These are phyloP conservation scores for Amphibolis antarctica DNA, from an alignment of 106 monocot species.

Conservation along the genomic window DNA sequence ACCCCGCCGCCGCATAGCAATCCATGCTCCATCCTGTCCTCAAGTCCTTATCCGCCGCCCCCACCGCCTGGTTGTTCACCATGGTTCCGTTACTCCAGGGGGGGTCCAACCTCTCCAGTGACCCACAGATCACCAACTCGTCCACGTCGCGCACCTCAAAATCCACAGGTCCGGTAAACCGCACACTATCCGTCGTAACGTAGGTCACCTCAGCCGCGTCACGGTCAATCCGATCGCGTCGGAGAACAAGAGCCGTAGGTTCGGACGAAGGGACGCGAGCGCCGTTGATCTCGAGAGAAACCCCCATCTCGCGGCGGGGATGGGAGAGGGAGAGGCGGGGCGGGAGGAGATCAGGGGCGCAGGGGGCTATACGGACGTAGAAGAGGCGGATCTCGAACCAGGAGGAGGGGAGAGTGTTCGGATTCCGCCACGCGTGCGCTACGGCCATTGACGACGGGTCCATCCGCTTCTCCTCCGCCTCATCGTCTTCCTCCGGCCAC, in stretches of 20 bases:
- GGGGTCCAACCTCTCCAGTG: slow-evolving; percentile 50
- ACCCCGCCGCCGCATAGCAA: slow-evolving; percentile 42
- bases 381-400: slow-evolving; percentile 74
- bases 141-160: slow-evolving; percentile 6
- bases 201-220: slow-evolving; percentile 10
- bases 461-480: slow-evolving; percentile 8
- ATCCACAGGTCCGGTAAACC: slow-evolving; percentile 2
- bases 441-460: slow-evolving; percentile 6
- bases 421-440: not conserved
- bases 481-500: not conserved
- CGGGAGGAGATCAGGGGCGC: slow-evolving; percentile 30
- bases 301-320: slow-evolving; percentile 54
- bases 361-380: slow-evolving; percentile 50
- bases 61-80: not conserved
- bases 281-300: slow-evolving; percentile 60
- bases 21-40: slow-evolving; percentile 64
- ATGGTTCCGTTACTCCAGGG: slow-evolving; percentile 37
- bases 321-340: slow-evolving; percentile 36
- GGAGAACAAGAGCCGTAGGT: slow-evolving; percentile 4
- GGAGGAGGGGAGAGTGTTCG: slow-evolving; percentile 20
- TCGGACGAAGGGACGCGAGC: slow-evolving; percentile 31
- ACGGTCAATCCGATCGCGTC: slow-evolving; percentile 11
- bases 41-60: slow-evolving; percentile 22
- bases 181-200: slow-evolving; percentile 6
- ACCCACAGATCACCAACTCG: slow-evolving; percentile 41